Conservation (phyloP, 2,329 filamentous ascomycete species). For the Emergomyces africanus region DNA sequence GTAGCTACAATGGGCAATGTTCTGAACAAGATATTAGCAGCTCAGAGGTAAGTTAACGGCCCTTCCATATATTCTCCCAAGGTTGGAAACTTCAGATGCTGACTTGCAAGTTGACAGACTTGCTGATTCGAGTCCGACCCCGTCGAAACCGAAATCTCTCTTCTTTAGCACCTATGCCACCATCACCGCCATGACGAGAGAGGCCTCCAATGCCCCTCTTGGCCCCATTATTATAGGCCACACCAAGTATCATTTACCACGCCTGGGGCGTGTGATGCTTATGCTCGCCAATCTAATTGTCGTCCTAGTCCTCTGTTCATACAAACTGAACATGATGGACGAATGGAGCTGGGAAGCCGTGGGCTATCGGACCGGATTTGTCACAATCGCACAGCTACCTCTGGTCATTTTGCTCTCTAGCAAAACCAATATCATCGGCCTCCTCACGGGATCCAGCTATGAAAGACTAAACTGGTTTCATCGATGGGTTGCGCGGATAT, state of each 20-base stretch:
- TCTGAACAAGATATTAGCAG: constrained; percentile 36
- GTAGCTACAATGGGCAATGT: constrained; percentile 26
- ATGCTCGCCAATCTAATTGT: constrained; percentile 35
- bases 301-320: constrained; percentile 44
- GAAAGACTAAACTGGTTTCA: constrained; percentile 42
- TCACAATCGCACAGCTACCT: constrained; percentile 42
- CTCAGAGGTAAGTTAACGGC: constrained; percentile 32
- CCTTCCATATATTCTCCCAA: neutral
- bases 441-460: constrained; percentile 36
- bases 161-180: constrained; percentile 39
- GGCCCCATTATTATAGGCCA: constrained; percentile 21
- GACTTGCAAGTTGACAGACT: constrained; percentile 26
- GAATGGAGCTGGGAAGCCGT: constrained; percentile 42
- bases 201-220: constrained; percentile 37
- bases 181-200: constrained; percentile 40
- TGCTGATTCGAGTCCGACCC: constrained; percentile 29
- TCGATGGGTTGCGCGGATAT: constrained; percentile 38
- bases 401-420: constrained; percentile 44
- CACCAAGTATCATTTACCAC: constrained; percentile 25
- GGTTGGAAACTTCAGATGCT: neutral
- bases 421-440: constrained; percentile 42
- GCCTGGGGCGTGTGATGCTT: constrained; percentile 25
- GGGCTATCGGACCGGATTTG: constrained; percentile 43
- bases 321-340: constrained; percentile 39
- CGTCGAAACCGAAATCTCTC: constrained; percentile 42